These are phyloP conservation scores for Candolleomyces eurysporus DNA, from an alignment of 768 basidiomycete species.

Conservation along the genomic window DNA sequence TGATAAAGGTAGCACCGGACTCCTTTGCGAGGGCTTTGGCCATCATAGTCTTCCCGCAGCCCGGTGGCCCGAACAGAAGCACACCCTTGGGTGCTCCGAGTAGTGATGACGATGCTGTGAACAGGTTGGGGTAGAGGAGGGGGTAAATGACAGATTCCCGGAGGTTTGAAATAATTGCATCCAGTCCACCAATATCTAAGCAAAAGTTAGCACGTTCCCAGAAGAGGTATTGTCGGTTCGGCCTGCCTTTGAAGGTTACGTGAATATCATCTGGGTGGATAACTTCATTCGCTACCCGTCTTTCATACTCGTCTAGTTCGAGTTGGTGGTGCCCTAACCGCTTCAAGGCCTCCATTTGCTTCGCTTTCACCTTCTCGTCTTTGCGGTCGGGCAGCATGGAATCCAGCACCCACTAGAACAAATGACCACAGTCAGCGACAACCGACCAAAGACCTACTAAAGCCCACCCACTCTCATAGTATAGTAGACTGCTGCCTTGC, in stretches of 20 bases:
- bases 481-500: slow-evolving; percentile 77
- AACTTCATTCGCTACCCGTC: slow-evolving; percentile 88
- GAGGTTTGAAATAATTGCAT: slow-evolving; percentile 83
- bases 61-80: slow-evolving; percentile 92
- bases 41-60: slow-evolving; percentile 99
- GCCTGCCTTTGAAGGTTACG: slow-evolving; percentile 68
- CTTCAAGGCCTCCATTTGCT: slow-evolving; percentile 68
- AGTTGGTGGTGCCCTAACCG: slow-evolving; percentile 70
- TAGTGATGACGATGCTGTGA: slow-evolving; percentile 76
- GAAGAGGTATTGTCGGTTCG: neutral
- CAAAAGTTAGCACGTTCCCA: slow-evolving; percentile 11
- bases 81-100: slow-evolving; percentile 95
- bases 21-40: slow-evolving; percentile 98
- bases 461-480: slow-evolving; percentile 59
- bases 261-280: slow-evolving; percentile 90
- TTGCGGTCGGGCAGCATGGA: slow-evolving; percentile 49
- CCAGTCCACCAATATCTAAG: slow-evolving; percentile 88
- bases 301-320: slow-evolving; percentile 88
- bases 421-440: neutral
- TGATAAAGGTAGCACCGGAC: slow-evolving; percentile 93
- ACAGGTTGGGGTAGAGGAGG: slow-evolving; percentile 85
- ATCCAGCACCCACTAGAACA: slow-evolving; percentile 63
- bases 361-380: slow-evolving; percentile 63
- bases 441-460: neutral
- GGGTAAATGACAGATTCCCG: slow-evolving; percentile 97